Percentiles rank a stretch among this genome's conserved stretches.
Conservation (phyloP, 768 basidiomycete genomes). For the Dendrothele bispora region DNA sequence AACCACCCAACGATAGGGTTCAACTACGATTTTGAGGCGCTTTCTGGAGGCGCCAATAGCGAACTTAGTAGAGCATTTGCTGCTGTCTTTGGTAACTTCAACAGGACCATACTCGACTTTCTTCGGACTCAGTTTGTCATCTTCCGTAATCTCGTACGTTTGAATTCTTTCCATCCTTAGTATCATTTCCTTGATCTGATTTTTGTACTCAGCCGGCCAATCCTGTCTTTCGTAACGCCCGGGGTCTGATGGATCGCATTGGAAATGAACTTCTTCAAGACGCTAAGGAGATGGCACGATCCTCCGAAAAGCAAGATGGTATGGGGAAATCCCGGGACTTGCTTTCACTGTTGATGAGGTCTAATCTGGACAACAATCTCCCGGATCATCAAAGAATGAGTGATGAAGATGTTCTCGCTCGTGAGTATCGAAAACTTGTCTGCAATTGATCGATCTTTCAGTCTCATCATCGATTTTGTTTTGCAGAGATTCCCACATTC, state of each 20-base stretch:
- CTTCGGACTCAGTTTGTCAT: constrained; percentile 34
- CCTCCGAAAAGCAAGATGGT: constrained; percentile 23
- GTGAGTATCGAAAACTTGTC: constrained; percentile 24
- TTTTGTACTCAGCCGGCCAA: constrained; percentile 36
- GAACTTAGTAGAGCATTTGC: constrained; percentile 56
- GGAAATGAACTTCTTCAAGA: constrained; percentile 47
- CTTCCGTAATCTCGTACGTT: constrained; percentile 38
- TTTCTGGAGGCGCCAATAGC: constrained; percentile 36
- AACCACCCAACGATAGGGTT: no score
- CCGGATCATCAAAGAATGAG: constrained; percentile 53
- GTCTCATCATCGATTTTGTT: background rate
- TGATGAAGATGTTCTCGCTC: constrained; percentile 61
- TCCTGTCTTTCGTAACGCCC: constrained; percentile 26
- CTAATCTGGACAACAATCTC: constrained; percentile 64
- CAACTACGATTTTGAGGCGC: constrained; percentile 33
- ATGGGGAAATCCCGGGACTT: constrained; percentile 49
- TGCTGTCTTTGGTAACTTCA: constrained; percentile 44
- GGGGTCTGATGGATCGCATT: constrained; percentile 46
- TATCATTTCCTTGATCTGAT: no score
- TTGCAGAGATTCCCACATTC: constrained; percentile 45
- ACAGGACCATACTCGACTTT: constrained; percentile 32
- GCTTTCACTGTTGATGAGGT: constrained; percentile 57
- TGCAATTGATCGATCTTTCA: background rate
- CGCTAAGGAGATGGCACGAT: constrained; percentile 39
- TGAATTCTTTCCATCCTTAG: no score